Evolutionary conservation across 345 rosid species (phyloP), one percentile per base, ranked within the genome.

Genomic region (Diplotaxis tenuifolia): DNA sequence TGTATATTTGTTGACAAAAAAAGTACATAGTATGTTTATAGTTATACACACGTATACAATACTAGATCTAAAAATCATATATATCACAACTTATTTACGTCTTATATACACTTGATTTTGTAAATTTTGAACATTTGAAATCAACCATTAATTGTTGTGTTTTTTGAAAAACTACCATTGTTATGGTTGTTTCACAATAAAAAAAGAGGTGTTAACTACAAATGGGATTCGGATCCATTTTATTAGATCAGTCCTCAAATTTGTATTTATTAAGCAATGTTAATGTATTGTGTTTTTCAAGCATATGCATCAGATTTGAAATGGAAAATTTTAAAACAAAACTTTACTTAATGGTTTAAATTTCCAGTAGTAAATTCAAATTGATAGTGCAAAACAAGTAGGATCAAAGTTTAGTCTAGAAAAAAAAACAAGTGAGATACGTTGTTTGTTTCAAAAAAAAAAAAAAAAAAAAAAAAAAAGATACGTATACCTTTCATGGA

Each of bases 231-330:
- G 20, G 65, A 57, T 69, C 73, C 65, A 40, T 69, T 40, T 28
- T 58, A 32, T 57, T 15, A 18, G 73, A 69, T 57, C 73, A 12
- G 9, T 29, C 9, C 62, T 54, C n/a, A n/a, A n/a, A 54, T 49
- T 34, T 36, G 12, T 27, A 20, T 67, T 14, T 40, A n/a, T 40
- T 12, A 40, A 40, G 5, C 4, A 12, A n/a, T n/a, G n/a, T 40
- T 4, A 14, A 40, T 12, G 14, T 25, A 40, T 4, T 1, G 4
- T 32, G 2, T 14, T 27, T 29, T 14, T 27, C 34, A 65, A 31
- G 1, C 29, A 20, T 19, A 52, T 18, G 45, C 60, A 31, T 67
- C 7, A 9, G 61, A 53, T 21, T 62, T 18, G 32, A 20, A 53
- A 4, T 36, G 42, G 28, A 25, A 1, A 9, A 31, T 9, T 4